Evolutionary conservation across 2,329 filamentous ascomycete species (phyloP).

Genomic region (Sclerotinia spermophila): DNA sequence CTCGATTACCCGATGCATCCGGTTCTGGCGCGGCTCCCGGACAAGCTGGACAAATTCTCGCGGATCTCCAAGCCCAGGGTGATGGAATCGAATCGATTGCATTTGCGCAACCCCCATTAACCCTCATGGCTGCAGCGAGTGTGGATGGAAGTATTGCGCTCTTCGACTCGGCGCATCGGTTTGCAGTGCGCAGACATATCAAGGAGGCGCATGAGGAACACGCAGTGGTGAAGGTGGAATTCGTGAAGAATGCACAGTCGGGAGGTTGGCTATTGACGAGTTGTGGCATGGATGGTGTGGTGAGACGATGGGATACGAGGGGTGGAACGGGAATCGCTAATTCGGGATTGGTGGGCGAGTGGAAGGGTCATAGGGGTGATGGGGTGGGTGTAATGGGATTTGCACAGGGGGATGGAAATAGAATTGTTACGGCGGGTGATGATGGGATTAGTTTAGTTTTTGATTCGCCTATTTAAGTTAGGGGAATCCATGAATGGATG

Average conservation of each 20-base stretch:
- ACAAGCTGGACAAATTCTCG: slow-evolving; percentile 71
- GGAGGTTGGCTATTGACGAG: slow-evolving; percentile 72
- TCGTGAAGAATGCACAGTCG: slow-evolving; percentile 54
- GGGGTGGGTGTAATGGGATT: slow-evolving; percentile 87
- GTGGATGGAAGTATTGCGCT: slow-evolving; percentile 77
- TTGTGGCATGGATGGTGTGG: slow-evolving; percentile 87
- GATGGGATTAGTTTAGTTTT: slow-evolving; percentile 70
- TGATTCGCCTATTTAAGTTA: slow-evolving; percentile 42
- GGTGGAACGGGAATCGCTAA: slow-evolving; percentile 64
- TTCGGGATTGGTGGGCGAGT: slow-evolving; percentile 75
- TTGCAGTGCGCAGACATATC: slow-evolving; percentile 81
- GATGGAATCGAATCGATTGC: slow-evolving; percentile 76
- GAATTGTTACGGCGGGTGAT: slow-evolving; percentile 86
- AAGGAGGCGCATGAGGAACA: slow-evolving; percentile 80
- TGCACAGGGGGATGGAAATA: slow-evolving; percentile 74
- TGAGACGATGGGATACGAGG: slow-evolving; percentile 80
- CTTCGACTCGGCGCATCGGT: slow-evolving; percentile 81
- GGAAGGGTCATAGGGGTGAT: slow-evolving; percentile 82
- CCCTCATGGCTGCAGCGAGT: slow-evolving; percentile 60
- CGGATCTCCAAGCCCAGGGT: slow-evolving; percentile 73
- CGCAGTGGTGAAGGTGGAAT: slow-evolving; percentile 90
- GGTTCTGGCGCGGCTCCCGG: slow-evolving; percentile 38
- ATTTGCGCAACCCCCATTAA: slow-evolving; percentile 53
- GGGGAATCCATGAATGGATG: background rate
- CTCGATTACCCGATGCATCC: slow-evolving; percentile 47